These are phyloP conservation scores for Hygrocybe punicea DNA, from an alignment of 768 basidiomycete genomes.

Conservation along the genomic window DNA sequence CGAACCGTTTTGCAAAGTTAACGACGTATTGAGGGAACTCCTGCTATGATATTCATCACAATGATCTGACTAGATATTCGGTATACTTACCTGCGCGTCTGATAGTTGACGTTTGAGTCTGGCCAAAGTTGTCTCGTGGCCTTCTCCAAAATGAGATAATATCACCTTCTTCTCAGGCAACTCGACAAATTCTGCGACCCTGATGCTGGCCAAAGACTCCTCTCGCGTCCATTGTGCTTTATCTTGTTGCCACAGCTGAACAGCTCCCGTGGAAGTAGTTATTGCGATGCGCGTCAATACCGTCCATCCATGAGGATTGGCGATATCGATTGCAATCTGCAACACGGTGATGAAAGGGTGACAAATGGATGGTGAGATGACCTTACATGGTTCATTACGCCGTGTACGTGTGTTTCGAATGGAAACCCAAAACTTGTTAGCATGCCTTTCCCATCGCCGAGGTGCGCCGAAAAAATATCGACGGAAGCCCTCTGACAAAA, in stretches of 20 bases:
- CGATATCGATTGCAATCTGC: slow-evolving; percentile 54
- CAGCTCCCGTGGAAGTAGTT: slow-evolving; percentile 70
- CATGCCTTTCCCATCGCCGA: slow-evolving; percentile 45
- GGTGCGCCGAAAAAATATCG: slow-evolving; percentile 51
- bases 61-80: neutral
- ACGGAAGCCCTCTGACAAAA: slow-evolving; percentile 48
- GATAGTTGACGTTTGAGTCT: slow-evolving; percentile 55
- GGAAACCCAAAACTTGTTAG: slow-evolving; percentile 54
- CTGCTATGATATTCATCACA: slow-evolving; percentile 34
- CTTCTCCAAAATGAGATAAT: slow-evolving; percentile 34
- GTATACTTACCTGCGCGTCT: slow-evolving; percentile 53
- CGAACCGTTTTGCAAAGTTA: slow-evolving; percentile 68
- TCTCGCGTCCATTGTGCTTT: slow-evolving; percentile 73
- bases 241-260: slow-evolving; percentile 70
- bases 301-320: slow-evolving; percentile 35
- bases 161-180: slow-evolving; percentile 57
- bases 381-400: slow-evolving; percentile 64
- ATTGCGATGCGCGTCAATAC: slow-evolving; percentile 47
- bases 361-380: neutral
- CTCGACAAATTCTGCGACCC: slow-evolving; percentile 68
- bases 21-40: slow-evolving; percentile 66
- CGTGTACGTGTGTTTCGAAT: slow-evolving; percentile 64
- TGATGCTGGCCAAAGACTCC: slow-evolving; percentile 66
- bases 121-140: slow-evolving; percentile 47
- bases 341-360: slow-evolving; percentile 1